These are phyloP conservation scores for Thermothelomyces thermophilus DNA, from an alignment of 2,329 filamentous ascomycete species.

Conservation along the genomic window DNA sequence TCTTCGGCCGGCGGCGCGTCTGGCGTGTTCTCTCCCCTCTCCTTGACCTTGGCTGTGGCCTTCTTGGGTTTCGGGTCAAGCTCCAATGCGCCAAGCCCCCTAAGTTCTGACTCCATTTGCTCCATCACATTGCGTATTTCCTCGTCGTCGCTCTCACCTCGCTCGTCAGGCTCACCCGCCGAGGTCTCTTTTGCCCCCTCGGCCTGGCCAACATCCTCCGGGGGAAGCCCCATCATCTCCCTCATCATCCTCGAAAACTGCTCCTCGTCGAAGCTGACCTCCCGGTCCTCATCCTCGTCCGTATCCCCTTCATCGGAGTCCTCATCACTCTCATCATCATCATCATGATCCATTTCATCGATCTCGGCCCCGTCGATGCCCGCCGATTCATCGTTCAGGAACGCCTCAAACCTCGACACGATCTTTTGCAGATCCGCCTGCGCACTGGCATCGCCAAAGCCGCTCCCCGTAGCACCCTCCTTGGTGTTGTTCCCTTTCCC, in stretches of 20 bases:
- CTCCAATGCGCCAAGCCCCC: conserved; percentile 58
- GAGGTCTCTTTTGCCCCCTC: conserved; percentile 9
- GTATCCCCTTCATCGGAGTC: conserved; percentile 48
- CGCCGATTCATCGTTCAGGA: conserved; percentile 78
- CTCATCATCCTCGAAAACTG: conserved; percentile 85
- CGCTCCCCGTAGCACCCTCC: background rate
- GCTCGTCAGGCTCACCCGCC: conserved; percentile 38
- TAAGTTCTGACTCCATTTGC: conserved; percentile 68
- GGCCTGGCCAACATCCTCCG: conserved; percentile 18
- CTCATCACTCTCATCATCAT: conserved; percentile 34
- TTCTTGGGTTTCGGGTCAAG: conserved; percentile 36
- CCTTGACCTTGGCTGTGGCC: conserved; percentile 24
- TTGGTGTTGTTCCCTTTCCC: conserved; percentile 34
- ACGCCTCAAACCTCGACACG: conserved; percentile 87
- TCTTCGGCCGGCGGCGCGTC: conserved; percentile 11
- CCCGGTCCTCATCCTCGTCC: conserved; percentile 62
- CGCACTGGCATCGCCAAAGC: conserved; percentile 58
- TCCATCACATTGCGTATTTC: conserved; percentile 60
- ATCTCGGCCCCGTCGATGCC: conserved; percentile 72
- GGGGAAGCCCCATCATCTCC: conserved; percentile 73
- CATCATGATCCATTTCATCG: conserved; percentile 63
- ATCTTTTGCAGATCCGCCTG: conserved; percentile 81
- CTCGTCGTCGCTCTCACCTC: conserved; percentile 44
- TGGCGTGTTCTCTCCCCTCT: conserved; percentile 21
- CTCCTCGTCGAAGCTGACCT: conserved; percentile 74